phyloP scores from a whole-genome alignment of 768 basidiomycete species.

The Macrolepiota fuliginosa region DNA sequence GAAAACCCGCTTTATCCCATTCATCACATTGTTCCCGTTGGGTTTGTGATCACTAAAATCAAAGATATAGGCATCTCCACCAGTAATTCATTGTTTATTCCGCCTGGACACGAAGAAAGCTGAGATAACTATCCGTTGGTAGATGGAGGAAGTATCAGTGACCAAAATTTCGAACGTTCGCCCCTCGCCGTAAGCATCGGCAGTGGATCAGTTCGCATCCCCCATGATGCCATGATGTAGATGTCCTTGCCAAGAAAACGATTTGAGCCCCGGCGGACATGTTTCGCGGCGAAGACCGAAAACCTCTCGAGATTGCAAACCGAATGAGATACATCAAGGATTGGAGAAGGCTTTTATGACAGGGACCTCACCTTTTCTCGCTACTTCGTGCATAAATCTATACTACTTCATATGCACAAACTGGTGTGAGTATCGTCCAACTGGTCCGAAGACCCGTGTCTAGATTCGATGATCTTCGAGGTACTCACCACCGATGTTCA shows the following conservation, averaged over 20 bases:
- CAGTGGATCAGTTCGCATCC: constrained; percentile 2
- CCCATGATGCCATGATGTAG: neutral
- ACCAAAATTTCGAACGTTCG: neutral
- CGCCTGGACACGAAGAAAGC: neutral
- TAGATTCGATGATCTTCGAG: neutral
- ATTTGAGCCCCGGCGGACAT: constrained; percentile 3
- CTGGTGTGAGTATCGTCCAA: neutral
- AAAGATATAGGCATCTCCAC: neutral
- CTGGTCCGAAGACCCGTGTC: neutral
- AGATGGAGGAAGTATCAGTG: neutral
- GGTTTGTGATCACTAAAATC: neutral
- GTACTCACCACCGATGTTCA: neutral
- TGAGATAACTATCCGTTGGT: neutral
- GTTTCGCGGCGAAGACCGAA: constrained; percentile 4
- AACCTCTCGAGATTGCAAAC: neutral
- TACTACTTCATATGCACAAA: neutral
- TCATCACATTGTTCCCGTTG: neutral
- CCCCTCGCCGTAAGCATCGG: neutral
- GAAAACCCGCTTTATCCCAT: constrained; percentile 4
- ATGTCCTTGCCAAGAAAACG: neutral
- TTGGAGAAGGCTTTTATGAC: neutral
- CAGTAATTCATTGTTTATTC: neutral
- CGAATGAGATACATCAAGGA: neutral
- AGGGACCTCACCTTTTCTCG: neutral
- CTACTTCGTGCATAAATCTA: neutral